phyloP scores from a whole-genome alignment of 1,139 yeast genomes.

The Blastobotrys serpentis region DNA sequence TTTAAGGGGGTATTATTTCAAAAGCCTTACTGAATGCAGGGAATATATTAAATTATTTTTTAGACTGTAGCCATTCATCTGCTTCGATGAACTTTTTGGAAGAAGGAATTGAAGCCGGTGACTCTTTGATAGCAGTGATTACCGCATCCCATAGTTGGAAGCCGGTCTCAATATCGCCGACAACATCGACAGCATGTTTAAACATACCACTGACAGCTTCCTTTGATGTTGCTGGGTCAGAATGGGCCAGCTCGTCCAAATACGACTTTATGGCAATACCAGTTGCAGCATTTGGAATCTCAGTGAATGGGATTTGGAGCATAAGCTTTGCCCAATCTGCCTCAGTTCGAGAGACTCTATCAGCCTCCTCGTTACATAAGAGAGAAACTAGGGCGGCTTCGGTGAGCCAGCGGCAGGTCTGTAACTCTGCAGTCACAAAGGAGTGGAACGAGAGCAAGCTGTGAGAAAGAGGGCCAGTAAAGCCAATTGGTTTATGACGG shows the following conservation, averaged over 20 bases:
- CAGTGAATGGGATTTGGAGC: conserved; percentile 59
- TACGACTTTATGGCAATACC: conserved; percentile 43
- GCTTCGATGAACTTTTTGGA: conserved; percentile 44
- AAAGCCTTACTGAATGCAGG: too few species aligned
- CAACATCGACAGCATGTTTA: conserved; percentile 37
- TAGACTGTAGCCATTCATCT: conserved; percentile 43
- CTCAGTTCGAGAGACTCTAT: conserved; percentile 40
- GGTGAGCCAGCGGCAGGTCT: conserved; percentile 53
- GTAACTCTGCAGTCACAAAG: conserved; percentile 54
- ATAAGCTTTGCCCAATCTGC: conserved; percentile 62
- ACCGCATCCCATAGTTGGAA: conserved; percentile 43
- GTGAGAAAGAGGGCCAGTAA: conserved; percentile 70
- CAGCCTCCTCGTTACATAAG: conserved; percentile 54
- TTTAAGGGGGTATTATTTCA: too few species aligned
- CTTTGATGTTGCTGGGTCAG: conserved; percentile 21
- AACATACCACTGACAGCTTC: conserved; percentile 28
- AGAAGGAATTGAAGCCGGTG: conserved; percentile 41
- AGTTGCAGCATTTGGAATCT: conserved; percentile 43
- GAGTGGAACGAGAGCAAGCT: conserved; percentile 66
- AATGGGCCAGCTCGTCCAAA: conserved; percentile 35
- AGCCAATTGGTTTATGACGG: conserved; percentile 55
- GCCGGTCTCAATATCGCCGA: conserved; percentile 46
- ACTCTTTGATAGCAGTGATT: conserved; percentile 33
- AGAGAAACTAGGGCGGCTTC: conserved; percentile 55
- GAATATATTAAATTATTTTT: conserved; percentile 2